Evolutionary conservation across 1,139 yeast species (phyloP), one percentile per base, ranked within the genome.

Genomic region (Taphrina betulina): DNA sequence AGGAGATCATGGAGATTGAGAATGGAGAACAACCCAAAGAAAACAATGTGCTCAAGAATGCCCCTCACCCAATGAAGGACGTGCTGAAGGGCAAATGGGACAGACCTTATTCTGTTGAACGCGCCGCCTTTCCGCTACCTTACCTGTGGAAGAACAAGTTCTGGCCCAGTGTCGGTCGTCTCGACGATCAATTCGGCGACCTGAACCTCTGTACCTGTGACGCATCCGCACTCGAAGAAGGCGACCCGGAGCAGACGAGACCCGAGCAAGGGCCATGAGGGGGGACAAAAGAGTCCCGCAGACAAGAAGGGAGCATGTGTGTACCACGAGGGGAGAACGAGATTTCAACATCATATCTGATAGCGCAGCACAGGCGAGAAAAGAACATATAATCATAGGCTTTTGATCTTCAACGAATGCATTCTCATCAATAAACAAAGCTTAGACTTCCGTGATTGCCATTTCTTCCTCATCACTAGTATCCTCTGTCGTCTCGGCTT

Each of bases 171-270:
- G 96, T 89, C 44, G 79, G 95, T 14, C 81, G 97, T 70, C 78
- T 92, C 61, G 95, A 92, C 69, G 98, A 92, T 68, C 83, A 95
- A 8, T 90, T 83, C 67, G 98, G 98, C 63, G 98, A 92, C 70
- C 75, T 85, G 78, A 84, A 92, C 73, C 77, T 92, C 72, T 92
- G 98, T 74, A 89, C 96, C 29, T 92, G 98, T 58, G 76, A 72
- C 53, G 72, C 73, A 10, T 36, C 51, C 19, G 55, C 53, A 24
- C 16, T 36, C 26, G 52, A 52, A 17, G 46, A 52, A 14, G 37
- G 42, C 8, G 56, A 50, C 17, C 54, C 37, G 5, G 54, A 50
- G 10, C 28, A 31, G n/a, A 4, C 1, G 16, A 19, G 48, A 17
- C 48, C 48, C 4, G 48, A 43, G 23, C 48, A 43, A 22, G 48